Conservation (phyloP, 2,329 filamentous ascomycete species). For the Nannizziopsis barbatae region DNA sequence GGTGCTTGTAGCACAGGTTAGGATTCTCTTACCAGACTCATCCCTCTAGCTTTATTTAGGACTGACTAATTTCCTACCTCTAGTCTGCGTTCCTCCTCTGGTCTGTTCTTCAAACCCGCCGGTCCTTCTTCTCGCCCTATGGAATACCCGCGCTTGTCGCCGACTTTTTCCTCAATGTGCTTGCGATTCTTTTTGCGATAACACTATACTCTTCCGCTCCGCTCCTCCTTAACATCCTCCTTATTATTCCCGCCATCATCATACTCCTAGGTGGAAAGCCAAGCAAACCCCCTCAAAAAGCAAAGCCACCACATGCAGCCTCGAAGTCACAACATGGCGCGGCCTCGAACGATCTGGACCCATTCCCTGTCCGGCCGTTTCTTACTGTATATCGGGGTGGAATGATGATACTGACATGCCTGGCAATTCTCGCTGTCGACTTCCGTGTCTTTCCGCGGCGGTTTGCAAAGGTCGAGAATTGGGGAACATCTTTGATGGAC, state of each 20-base stretch:
- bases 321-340: constrained; percentile 18
- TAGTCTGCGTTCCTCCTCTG: constrained; percentile 76
- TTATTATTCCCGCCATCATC: constrained; percentile 59
- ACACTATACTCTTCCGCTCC: constrained; percentile 73
- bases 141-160: constrained; percentile 54
- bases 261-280: constrained; percentile 41
- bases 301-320: constrained; percentile 23
- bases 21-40: constrained; percentile 23
- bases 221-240: constrained; percentile 60
- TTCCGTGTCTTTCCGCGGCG: constrained; percentile 85
- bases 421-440: constrained; percentile 93
- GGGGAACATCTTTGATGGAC: constrained; percentile 98
- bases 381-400: constrained; percentile 80
- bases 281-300: constrained; percentile 24
- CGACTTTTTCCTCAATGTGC: constrained; percentile 82
- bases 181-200: constrained; percentile 67
- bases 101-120: constrained; percentile 74
- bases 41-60: constrained; percentile 15
- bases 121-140: constrained; percentile 73
- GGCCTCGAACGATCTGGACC: constrained; percentile 28
- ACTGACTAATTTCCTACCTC: constrained; percentile 12
- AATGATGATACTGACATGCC: constrained; percentile 83
- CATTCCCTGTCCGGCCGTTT: constrained; percentile 76
- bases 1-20: constrained; percentile 72
- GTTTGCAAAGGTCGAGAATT: constrained; percentile 98